These are phyloP conservation scores for Mycena venus DNA, from an alignment of 768 basidiomycete genomes.

Conservation along the genomic window DNA sequence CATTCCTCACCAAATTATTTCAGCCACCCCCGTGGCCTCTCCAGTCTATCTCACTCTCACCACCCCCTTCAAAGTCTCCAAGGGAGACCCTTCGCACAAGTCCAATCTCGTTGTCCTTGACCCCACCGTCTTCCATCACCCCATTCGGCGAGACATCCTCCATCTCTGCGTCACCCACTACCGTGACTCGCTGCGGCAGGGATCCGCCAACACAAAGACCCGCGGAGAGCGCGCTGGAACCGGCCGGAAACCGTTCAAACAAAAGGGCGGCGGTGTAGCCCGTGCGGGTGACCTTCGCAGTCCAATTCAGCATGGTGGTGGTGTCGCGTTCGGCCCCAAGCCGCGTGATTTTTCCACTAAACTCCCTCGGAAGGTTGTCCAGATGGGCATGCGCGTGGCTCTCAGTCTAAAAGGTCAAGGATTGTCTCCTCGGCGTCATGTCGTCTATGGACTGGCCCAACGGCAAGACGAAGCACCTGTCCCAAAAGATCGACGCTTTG, in stretches of 20 bases:
- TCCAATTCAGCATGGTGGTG: conserved; percentile 92
- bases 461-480: conserved; percentile 78
- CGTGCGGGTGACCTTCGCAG: conserved; percentile 91
- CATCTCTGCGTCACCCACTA: conserved; percentile 93
- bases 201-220: conserved; percentile 92
- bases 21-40: conserved; percentile 54
- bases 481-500: conserved; percentile 70
- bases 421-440: conserved; percentile 82
- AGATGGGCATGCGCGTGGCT: conserved; percentile 94
- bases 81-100: conserved; percentile 54
- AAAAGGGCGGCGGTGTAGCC: conserved; percentile 93
- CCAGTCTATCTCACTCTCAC: conserved; percentile 77
- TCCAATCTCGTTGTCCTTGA: conserved; percentile 74
- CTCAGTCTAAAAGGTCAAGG: conserved; percentile 86
- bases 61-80: conserved; percentile 62
- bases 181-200: conserved; percentile 90
- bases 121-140: conserved; percentile 88
- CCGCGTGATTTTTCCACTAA: conserved; percentile 94
- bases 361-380: conserved; percentile 91
- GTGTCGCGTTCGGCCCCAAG: conserved; percentile 91
- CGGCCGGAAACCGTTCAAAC: conserved; percentile 88
- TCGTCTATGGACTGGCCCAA: conserved; percentile 78
- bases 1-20: conserved; percentile 1
- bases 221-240: conserved; percentile 92
- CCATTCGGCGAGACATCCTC: conserved; percentile 91